These are phyloP conservation scores for barley (Hordeum vulgare) DNA, from an alignment of 176 grass and related monocot species.

Conservation along the genomic window DNA sequence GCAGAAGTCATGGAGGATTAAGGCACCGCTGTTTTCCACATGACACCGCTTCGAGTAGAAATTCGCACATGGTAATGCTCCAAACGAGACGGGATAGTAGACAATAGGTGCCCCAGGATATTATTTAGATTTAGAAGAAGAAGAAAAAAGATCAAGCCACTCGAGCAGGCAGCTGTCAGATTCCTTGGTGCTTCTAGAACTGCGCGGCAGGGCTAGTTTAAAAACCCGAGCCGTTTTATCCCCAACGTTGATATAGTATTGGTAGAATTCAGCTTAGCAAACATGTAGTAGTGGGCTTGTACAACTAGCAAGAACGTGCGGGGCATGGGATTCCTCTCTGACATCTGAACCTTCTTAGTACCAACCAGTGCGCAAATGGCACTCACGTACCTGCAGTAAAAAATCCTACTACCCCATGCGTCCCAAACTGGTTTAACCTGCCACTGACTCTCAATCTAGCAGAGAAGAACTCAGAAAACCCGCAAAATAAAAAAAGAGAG, in stretches of 20 bases:
- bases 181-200: slow-evolving; percentile 18
- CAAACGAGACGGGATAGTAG: slow-evolving; percentile 8
- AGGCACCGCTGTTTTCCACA: slow-evolving; percentile 11
- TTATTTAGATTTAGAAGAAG: no score
- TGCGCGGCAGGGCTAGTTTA: not conserved
- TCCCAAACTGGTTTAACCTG: not conserved
- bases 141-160: not conserved
- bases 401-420: not conserved
- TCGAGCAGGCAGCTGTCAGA: slow-evolving; percentile 43
- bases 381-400: not conserved
- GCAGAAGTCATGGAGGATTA: not conserved
- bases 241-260: not conserved
- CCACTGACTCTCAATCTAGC: not conserved
- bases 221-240: not conserved
- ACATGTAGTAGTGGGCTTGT: not conserved
- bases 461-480: slow-evolving; percentile 17
- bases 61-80: slow-evolving; percentile 23
- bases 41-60: slow-evolving; percentile 5
- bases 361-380: not conserved
- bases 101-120: not conserved
- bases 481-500: no score
- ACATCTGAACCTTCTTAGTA: slow-evolving; percentile 15
- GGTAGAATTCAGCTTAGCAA: not conserved
- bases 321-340: not conserved
- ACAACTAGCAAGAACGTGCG: slow-evolving; percentile 2